Conservation (phyloP, 139 green algal species). For the Volvox reticuliferus region DNA sequence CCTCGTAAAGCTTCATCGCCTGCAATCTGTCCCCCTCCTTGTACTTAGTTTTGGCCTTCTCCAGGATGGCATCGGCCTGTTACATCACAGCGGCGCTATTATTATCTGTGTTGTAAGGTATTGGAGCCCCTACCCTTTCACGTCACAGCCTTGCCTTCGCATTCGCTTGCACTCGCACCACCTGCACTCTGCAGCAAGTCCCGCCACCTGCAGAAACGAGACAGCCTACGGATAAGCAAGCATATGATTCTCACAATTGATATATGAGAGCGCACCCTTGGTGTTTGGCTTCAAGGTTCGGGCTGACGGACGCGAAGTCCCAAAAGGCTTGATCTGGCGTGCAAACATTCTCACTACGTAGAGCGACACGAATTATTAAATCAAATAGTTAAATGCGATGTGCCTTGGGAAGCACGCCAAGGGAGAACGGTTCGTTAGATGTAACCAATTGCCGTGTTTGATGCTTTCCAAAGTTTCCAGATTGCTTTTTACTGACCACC, state of each 20-base stretch:
- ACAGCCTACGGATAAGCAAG: neutral
- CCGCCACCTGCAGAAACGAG: neutral
- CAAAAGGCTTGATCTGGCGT: constrained; percentile 13
- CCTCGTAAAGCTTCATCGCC: constrained; percentile 79
- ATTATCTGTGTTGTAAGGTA: neutral
- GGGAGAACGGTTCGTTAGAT: no score
- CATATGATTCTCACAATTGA: neutral
- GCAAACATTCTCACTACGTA: neutral
- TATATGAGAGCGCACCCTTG: neutral
- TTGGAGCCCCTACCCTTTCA: neutral
- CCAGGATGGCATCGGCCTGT: constrained; percentile 36
- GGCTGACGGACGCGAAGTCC: neutral
- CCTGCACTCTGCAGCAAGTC: neutral
- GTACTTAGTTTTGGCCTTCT: constrained; percentile 59
- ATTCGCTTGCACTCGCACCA: neutral
- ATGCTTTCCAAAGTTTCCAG: no score
- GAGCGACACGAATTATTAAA: no score
- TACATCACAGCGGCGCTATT: neutral
- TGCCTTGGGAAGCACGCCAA: no score
- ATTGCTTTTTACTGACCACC: no score
- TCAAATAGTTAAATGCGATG: no score
- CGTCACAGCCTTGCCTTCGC: constrained; percentile 1
- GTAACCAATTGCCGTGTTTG: no score
- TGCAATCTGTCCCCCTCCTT: constrained; percentile 71
- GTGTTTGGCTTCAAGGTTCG: neutral